Evolutionary conservation across 306 rosid species (phyloP), one percentile per base, ranked within the genome.

Genomic region (Arachis hypogaea): DNA sequence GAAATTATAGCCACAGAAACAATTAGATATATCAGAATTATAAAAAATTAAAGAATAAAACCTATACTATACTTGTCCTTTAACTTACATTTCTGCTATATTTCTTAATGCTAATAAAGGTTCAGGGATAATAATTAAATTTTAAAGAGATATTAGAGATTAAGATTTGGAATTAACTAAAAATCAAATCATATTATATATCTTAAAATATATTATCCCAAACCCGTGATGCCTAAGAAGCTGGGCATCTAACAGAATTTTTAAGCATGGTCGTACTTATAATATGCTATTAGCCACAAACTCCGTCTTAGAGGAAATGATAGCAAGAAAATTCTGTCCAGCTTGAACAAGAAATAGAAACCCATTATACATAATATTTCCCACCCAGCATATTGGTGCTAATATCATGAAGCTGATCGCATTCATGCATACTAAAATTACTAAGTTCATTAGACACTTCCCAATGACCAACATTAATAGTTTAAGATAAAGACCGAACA

Each of bases 391-490:
- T 28, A 6, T 60, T 5, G 44, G 45, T 33, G 14, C 8, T 33
- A 60, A 33, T 33, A 55, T 22, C 11, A 55, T 66, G 56, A 5
- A 18, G 10, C 59, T 51, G 59, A 11, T 49, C 7, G 46, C 14
- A 29, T 45, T 51, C 43, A 36, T 54, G 22, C 63, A 69, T 69
- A 62, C 69, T 1, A 67, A 36, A 76, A 76, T 58, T 57, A 46
- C 16, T 58, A 45, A 36, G 11, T 58, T 6, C 6, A 46, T n/a
- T 49, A 7, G 51, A 9, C 61, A 58, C 18, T 46, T 36, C n/a
- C 60, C 44, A 59, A 6, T 11, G 45, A 69, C 36, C 67, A 66
- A 54, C 44, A 30, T 30, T 7, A 55, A 54, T 16, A 11, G 51
- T 4, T 49, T 49, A 4, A 74, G 66, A 18, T n/a, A 46, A 80